Conservation (phyloP, 441 rosid species). For the Populus trichocarpa region DNA sequence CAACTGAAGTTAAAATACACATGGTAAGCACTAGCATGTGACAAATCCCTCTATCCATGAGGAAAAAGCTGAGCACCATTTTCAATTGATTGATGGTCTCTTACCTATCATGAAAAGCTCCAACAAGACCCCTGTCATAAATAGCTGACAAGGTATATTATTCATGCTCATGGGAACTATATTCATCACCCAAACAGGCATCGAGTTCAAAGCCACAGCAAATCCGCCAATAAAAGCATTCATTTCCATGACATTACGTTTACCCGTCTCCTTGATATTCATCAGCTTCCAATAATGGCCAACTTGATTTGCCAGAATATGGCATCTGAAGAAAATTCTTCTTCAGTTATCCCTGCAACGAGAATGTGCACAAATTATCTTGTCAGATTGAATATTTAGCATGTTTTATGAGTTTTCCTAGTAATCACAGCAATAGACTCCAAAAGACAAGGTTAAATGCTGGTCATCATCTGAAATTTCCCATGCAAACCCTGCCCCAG, state of each 20-base stretch:
- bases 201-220: conserved; percentile 56
- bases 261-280: conserved; percentile 47
- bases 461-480: neutral
- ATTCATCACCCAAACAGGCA: conserved; percentile 95
- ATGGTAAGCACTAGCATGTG: conserved; percentile 1
- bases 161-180: conserved; percentile 61
- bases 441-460: neutral
- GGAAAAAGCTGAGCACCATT: neutral
- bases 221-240: conserved; percentile 84
- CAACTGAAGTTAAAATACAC: conserved; percentile 46
- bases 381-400: neutral
- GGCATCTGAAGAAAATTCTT: conserved; percentile 47
- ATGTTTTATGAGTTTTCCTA: neutral
- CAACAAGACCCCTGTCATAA: conserved; percentile 70
- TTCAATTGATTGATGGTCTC: conserved; percentile 16
- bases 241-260: conserved; percentile 91
- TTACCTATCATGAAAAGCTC: conserved; percentile 92
- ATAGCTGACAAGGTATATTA: conserved; percentile 72
- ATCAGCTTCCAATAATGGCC: conserved; percentile 62
- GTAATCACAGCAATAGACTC: neutral
- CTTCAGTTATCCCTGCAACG: conserved; percentile 57
- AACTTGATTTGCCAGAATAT: conserved; percentile 73
- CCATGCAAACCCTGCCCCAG: neutral
- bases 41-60: neutral
- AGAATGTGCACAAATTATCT: conserved; percentile 1